Base-by-base conservation (phyloP, 2,329 filamentous ascomycete species). In the Raffaelea albimanens region DNA sequence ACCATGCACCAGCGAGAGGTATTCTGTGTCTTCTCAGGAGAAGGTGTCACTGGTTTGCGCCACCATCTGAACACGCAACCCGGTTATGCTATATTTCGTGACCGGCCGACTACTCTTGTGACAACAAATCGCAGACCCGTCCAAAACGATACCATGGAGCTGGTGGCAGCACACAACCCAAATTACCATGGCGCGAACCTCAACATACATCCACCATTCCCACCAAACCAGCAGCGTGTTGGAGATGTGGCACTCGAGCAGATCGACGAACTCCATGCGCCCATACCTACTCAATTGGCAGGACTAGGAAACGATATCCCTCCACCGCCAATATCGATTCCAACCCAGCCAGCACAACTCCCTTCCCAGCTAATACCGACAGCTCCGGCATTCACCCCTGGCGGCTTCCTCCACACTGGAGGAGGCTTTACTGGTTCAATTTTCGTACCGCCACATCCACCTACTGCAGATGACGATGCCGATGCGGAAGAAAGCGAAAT, bases 1-100 rank as follows among this genome's bases (percentile, higher is more conserved):
- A 97, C 90, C 18, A 85, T 91, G 42, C 89, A 96, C 60, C 93
- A 98, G 63, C 82, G 93, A 53, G 84, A 91, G 45, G 88, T 97
- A 8, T 98, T 98, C 62, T 98, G 93, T 60, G 93, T 98, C 46
- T 98, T 98, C 64, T 96, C 90, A 2, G 91, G 93, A 5, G 76
- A 79, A 22, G 90, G 90, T 47, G 91, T 98, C 2, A 71, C 72
- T 39, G 78, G 79, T 38, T 78, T 98, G 22, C 83, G 91, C 39
- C 76, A 83, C 23, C 86, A 89, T 60, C 73, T 98, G 36, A 94
- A 89, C 55, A 69, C 63, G 0, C 66, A 69, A 11, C 61, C 65
- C 0, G 64, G 68, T 31, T 79, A 76, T 46, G 67, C 70, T 38
- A 65, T 68, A 3, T 56, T 70, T 8, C 67, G 69, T 25, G 64